phyloP scores from a whole-genome alignment of 225 moss, liverwort and hornwort genomes.

The Antitrichia curtipendula region DNA sequence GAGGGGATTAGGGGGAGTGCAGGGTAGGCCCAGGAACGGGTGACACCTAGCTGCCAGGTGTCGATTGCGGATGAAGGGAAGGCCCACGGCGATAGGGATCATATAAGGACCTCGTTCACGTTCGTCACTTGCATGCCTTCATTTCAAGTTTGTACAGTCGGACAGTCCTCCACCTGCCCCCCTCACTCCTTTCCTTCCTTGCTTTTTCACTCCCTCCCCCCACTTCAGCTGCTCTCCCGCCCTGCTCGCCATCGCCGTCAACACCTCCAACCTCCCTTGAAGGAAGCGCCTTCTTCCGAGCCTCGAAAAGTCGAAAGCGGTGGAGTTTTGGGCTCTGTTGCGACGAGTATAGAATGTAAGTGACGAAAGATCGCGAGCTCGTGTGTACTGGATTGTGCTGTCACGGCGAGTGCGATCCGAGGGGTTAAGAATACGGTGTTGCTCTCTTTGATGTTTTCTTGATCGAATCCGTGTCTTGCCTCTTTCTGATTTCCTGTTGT shows the following conservation, averaged over 20 bases:
- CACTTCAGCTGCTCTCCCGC: not conserved
- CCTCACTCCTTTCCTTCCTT: not conserved
- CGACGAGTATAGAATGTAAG: not conserved
- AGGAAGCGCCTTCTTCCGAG: not conserved
- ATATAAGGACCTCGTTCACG: not conserved
- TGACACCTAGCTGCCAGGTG: constrained; percentile 35
- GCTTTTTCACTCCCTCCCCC: not conserved
- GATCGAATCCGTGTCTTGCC: not conserved
- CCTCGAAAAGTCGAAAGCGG: not conserved
- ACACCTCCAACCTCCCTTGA: not conserved
- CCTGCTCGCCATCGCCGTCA: not conserved
- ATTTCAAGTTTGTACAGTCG: not conserved
- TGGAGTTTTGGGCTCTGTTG: not conserved
- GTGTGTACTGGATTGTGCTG: not conserved
- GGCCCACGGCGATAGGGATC: constrained; percentile 9
- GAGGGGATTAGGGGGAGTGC: not conserved
- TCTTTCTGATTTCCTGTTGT: not conserved
- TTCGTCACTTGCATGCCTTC: not conserved
- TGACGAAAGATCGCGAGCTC: not conserved
- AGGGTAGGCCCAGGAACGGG: not conserved
- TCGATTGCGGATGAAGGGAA: not conserved
- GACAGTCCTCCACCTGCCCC: not conserved
- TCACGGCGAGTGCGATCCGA: not conserved
- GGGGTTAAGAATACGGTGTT: not conserved
- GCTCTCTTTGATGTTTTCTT: not conserved